Evolutionary conservation across 805 yeast species (phyloP).

Genomic region (Blastobotrys americana): DNA sequence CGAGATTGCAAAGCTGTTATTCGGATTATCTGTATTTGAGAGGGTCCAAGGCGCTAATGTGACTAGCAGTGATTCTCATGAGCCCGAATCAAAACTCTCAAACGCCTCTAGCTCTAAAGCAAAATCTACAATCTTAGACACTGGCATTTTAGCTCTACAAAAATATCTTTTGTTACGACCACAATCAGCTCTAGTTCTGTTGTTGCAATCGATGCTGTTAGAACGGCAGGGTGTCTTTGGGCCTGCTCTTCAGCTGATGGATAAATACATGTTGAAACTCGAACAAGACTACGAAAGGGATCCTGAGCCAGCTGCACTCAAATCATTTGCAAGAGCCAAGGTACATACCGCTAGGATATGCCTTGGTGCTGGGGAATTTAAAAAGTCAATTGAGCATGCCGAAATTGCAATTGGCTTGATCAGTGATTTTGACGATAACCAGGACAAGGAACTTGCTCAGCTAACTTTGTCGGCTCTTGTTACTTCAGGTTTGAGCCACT

Average conservation of each 20-base stretch:
- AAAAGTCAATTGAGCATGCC: slow-evolving; percentile 53
- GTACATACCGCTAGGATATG: slow-evolving; percentile 66
- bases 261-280: slow-evolving; percentile 40
- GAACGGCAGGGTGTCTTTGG: slow-evolving; percentile 67
- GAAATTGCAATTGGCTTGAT: slow-evolving; percentile 47
- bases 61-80: slow-evolving; percentile 3
- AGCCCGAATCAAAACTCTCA: too few species aligned
- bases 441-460: slow-evolving; percentile 10
- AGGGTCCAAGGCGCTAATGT: slow-evolving; percentile 31
- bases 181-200: slow-evolving; percentile 21
- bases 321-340: slow-evolving; percentile 51
- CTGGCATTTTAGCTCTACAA: slow-evolving; percentile 36
- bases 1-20: slow-evolving; percentile 61
- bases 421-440: slow-evolving; percentile 31
- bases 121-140: not conserved
- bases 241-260: slow-evolving; percentile 44
- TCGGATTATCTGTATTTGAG: slow-evolving; percentile 52
- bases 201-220: slow-evolving; percentile 27
- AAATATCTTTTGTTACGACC: slow-evolving; percentile 46
- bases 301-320: slow-evolving; percentile 42
- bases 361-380: slow-evolving; percentile 53
- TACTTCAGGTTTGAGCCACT: slow-evolving; percentile 64
- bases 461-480: slow-evolving; percentile 48
- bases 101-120: not conserved
- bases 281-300: slow-evolving; percentile 49